Base-by-base conservation (phyloP, 306 rosid species). In the Dryas alaskensis region DNA sequence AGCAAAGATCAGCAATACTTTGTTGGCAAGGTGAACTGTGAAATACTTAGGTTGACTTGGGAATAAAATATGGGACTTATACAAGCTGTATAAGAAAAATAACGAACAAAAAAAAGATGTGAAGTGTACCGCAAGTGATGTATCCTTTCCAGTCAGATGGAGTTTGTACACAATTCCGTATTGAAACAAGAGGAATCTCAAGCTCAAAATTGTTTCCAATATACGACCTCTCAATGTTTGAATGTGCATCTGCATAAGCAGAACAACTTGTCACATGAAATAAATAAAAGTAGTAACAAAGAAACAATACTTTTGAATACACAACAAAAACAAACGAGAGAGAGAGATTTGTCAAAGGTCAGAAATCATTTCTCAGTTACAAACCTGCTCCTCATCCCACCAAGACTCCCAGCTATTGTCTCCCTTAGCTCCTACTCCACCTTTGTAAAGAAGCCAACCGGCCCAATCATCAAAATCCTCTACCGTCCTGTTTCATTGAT, bases 381-480 rank as follows among this genome's bases (percentile, higher is more conserved):
- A 42, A 66, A 91, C 99, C 99, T 89, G 99, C 83, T 94, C 99
- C 83, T 94, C 99, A 40, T 89, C 92, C 99, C 99, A 94, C 99
- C 99, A 94, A 66, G 97, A 89, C 79, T 94, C 99, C 99, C 99
- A 94, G 83, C 99, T 94, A 80, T 87, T 82, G 2, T 94, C 99
- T 86, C 99, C 99, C 82, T 84, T 94, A 37, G 89, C 93, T 49
- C 96, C 99, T 17, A 92, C 99, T 16, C 99, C 99, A 73, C 99
- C 99, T 87, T 86, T 92, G 81, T 94, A 94, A 69, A 94, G 90
- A 74, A 94, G 99, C 99, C 99, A 94, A 85, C 85, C 86, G 8
- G 89, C 89, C 99, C 99, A 94, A 89, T 94, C 95, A 80, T 94
- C 99, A 81, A 94, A 94, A 88, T 94, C 97, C 80, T 89, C 99